Conservation (phyloP, 345 rosid species). For the Aquilaria sinensis region DNA sequence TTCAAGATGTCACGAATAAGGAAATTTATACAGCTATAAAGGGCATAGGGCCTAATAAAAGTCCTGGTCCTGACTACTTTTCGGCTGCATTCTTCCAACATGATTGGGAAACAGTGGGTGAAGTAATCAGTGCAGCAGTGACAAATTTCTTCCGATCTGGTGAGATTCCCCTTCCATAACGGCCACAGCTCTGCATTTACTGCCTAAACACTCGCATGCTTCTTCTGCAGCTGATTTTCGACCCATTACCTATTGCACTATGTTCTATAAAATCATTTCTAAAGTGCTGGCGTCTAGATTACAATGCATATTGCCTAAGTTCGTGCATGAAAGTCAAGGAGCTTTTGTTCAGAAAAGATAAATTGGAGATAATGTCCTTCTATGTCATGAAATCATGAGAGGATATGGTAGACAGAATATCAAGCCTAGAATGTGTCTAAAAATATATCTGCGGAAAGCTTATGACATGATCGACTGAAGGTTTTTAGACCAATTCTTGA, state of each 20-base stretch:
- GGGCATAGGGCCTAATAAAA: not conserved
- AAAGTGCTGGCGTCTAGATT: not conserved
- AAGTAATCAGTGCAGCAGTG: not conserved
- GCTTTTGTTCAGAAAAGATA: not conserved
- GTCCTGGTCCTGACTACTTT: not conserved
- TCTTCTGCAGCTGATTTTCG: not conserved
- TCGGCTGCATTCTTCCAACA: not conserved
- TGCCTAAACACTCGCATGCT: not conserved
- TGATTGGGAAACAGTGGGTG: not conserved
- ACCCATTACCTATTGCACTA: not conserved
- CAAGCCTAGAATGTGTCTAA: no score
- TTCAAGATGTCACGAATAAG: no score
- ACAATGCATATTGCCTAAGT: not conserved
- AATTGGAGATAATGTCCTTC: no score
- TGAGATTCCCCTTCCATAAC: not conserved
- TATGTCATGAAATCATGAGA: no score
- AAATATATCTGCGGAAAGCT: not conserved
- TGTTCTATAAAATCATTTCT: not conserved
- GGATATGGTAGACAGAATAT: no score
- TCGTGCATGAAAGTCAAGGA: not conserved
- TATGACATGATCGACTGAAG: not conserved
- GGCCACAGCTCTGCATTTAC: not conserved
- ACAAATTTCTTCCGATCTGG: not conserved
- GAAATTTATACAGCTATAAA: no score
- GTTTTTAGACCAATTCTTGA: not conserved